phyloP scores from a whole-genome alignment of 2,329 filamentous ascomycete species.

The Pyrenochaeta sp. region DNA sequence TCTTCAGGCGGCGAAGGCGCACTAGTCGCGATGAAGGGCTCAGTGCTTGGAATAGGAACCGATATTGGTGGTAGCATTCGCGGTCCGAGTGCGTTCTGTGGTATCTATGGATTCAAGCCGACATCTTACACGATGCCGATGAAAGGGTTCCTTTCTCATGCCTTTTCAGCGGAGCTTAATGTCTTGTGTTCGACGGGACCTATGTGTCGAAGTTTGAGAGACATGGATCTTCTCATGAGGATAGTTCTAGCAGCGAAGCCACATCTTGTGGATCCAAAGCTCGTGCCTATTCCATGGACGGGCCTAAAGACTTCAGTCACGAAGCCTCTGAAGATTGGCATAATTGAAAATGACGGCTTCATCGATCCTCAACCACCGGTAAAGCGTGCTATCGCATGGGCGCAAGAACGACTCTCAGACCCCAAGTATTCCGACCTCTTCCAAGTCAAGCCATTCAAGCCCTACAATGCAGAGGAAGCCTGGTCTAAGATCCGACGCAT shows the following conservation, averaged over 20 bases:
- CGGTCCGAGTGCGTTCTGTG: constrained; percentile 30
- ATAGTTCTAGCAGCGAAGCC: constrained; percentile 18
- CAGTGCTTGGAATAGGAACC: constrained; percentile 30
- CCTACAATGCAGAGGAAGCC: constrained; percentile 41
- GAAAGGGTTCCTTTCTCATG: constrained; percentile 11
- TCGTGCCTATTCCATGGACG: constrained; percentile 31
- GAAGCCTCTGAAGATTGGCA: constrained; percentile 53
- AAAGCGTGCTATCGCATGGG: constrained; percentile 49
- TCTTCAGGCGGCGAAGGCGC: constrained; percentile 49
- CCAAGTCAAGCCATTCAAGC: constrained; percentile 49
- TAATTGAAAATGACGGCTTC: constrained; percentile 52
- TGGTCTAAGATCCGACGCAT: constrained; percentile 47
- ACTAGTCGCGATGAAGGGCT: constrained; percentile 29
- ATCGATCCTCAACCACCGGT: constrained; percentile 53
- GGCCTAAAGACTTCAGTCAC: constrained; percentile 17
- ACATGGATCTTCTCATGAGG: constrained; percentile 27
- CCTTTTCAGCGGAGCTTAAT: constrained; percentile 26
- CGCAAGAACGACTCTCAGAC: constrained; percentile 20
- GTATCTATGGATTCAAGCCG: constrained; percentile 39
- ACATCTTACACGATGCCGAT: constrained; percentile 28
- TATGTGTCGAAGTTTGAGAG: constrained; percentile 25
- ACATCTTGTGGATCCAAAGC: constrained; percentile 22
- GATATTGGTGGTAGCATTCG: constrained; percentile 39
- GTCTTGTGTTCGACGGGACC: constrained; percentile 22
- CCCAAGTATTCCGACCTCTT: constrained; percentile 18